Conservation (phyloP, 2,329 filamentous ascomycete species). For the Apiospora sp. region DNA sequence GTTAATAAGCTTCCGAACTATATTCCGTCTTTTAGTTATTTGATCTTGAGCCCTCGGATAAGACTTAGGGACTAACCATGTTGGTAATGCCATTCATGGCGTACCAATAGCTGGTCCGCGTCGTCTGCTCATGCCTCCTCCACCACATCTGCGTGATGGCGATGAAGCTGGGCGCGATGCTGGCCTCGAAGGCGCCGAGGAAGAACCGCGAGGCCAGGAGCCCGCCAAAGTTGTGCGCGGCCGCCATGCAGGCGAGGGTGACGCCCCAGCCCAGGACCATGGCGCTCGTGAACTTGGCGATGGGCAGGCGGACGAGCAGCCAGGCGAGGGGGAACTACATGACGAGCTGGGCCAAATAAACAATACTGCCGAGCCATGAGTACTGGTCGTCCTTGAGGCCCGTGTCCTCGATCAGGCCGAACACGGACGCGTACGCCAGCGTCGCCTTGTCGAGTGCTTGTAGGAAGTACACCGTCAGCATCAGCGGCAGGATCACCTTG, state of each 20-base stretch:
- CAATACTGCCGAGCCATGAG: constrained; percentile 46
- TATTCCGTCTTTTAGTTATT: constrained; percentile 26
- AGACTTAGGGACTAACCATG: constrained; percentile 46
- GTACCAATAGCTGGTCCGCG: constrained; percentile 66
- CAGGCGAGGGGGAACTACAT: constrained; percentile 60
- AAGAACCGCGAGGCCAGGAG: constrained; percentile 62
- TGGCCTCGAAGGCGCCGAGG: constrained; percentile 63
- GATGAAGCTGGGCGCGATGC: constrained; percentile 59
- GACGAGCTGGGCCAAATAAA: constrained; percentile 62
- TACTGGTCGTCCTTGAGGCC: constrained; percentile 63
- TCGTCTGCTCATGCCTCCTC: constrained; percentile 64
- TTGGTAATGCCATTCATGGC: constrained; percentile 67
- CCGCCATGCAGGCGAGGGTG: constrained; percentile 59
- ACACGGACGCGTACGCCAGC: constrained; percentile 67
- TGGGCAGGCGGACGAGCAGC: constrained; percentile 65
- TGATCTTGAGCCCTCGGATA: background rate
- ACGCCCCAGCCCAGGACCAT: constrained; percentile 62
- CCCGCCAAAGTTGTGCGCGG: constrained; percentile 56
- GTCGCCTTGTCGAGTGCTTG: constrained; percentile 67
- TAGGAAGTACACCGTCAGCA: constrained; percentile 27
- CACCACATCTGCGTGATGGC: constrained; percentile 70
- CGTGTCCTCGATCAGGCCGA: constrained; percentile 67
- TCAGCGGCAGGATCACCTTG: constrained; percentile 53
- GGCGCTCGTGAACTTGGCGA: constrained; percentile 65
- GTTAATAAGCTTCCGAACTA: constrained; percentile 62